A percentile compares a stretch with the other conserved stretches of the same genome.
Evolutionary conservation across 495 filamentous ascomycete species (phyloP).

Genomic region (Collariella sp.): DNA sequence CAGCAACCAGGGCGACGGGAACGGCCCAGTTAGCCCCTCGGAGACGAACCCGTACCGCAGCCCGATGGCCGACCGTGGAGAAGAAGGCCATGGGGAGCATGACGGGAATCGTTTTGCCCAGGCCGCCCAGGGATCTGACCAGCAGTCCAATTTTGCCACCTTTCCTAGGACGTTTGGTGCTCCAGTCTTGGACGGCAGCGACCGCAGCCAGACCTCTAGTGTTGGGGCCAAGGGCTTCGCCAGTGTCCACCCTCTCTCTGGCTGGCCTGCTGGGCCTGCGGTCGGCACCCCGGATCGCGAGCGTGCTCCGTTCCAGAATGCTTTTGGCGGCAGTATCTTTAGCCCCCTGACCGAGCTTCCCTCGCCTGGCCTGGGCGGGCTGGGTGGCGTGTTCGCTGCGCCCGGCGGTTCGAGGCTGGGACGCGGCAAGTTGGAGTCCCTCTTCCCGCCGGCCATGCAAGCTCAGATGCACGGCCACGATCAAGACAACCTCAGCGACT

Average conservation of each 20-base stretch:
- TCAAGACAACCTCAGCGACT: constrained; percentile 45
- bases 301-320: constrained; percentile 45
- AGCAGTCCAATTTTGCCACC: constrained; percentile 37
- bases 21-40: constrained; percentile 69
- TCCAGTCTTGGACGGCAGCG: constrained; percentile 58
- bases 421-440: constrained; percentile 71
- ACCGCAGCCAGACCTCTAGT: constrained; percentile 85
- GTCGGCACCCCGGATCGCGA: constrained; percentile 74
- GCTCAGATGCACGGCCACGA: constrained; percentile 70
- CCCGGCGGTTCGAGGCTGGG: constrained; percentile 43
- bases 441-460: constrained; percentile 82
- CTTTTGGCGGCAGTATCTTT: constrained; percentile 69
- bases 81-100: constrained; percentile 62
- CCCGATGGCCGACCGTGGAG: constrained; percentile 55
- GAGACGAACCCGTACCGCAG: constrained; percentile 98
- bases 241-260: constrained; percentile 53
- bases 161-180: constrained; percentile 41
- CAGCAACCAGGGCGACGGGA: constrained; percentile 43
- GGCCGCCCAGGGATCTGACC: constrained; percentile 31
- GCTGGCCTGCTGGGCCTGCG: constrained; percentile 57
- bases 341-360: constrained; percentile 61
- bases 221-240: constrained; percentile 65
- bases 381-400: constrained; percentile 44
- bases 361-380: constrained; percentile 58
- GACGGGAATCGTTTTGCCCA: constrained; percentile 41